Evolutionary conservation across 306 rosid species (phyloP), one percentile per base, ranked within the genome.

Genomic region (Rosa multiflora): DNA sequence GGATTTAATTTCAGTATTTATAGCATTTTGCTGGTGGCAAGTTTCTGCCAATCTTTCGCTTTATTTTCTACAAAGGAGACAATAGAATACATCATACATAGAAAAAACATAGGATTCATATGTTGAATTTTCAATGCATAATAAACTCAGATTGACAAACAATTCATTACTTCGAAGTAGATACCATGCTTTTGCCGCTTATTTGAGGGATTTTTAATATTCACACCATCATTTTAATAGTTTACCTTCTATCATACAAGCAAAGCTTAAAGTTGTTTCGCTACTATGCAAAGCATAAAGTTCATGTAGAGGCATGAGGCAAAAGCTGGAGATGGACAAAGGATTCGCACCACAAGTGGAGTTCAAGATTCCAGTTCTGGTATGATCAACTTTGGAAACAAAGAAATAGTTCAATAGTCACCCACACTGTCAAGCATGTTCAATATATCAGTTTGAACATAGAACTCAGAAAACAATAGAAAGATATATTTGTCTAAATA

Each of bases 401-500:
- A 44, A 35, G 21, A 26, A 44, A 68, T 21, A 18, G 53, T 46
- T 58, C 47, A 55, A 55, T 26, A 43, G 44, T 67, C 11, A 8
- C 48, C 12, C 48, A 39, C 47, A 47, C 56, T 63, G 26, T 40
- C 46, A 48, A 14, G 39, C 46, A 42, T 21, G 14, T 51, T 13
- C 52, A 15, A 21, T 20, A 58, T 10, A 44, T 18, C 52, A 63
- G 58, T 59, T 61, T 7, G 32, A 35, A 37, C 46, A 40, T n/a
- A 46, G n/a, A 82, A 53, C 18, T 37, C 47, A 73, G n/a, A 18
- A 59, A 40, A 49, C 7, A 37, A 67, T n/a, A 77, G 17, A 76
- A 46, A 79, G 13, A 63, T 49, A 67, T 71, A 74, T 79, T 58
- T 77, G 51, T 83, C 69, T 82, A 76, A 70, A 40, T 15, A 76